These are phyloP conservation scores for Medicago lupulina DNA, from an alignment of 306 rosid genomes.

Conservation along the genomic window DNA sequence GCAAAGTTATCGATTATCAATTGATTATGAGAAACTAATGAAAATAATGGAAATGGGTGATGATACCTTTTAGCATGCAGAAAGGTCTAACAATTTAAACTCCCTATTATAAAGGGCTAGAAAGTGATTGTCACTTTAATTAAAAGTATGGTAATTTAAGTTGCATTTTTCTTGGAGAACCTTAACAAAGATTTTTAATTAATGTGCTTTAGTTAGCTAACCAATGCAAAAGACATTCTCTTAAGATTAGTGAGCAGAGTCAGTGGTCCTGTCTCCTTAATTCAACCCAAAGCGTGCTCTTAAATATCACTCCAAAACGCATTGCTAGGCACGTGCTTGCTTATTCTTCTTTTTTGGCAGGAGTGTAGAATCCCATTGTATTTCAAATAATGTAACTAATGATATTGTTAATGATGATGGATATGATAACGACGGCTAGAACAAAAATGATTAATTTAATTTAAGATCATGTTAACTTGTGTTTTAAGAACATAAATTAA, in stretches of 20 bases:
- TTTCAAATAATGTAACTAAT: constrained; percentile 47
- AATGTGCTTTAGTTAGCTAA: constrained; percentile 46
- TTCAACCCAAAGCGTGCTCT: constrained; percentile 95
- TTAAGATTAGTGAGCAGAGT: constrained; percentile 60
- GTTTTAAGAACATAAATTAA: too few species aligned
- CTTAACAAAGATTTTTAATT: constrained; percentile 16
- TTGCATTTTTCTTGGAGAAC: constrained; percentile 56
- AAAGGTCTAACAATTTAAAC: constrained; percentile 61
- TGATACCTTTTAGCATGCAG: constrained; percentile 39
- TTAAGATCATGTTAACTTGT: too few species aligned
- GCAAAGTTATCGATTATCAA: background rate
- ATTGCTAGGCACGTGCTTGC: constrained; percentile 84
- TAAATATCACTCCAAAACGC: constrained; percentile 67
- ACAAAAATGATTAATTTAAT: constrained; percentile 21
- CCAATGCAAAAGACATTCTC: constrained; percentile 82
- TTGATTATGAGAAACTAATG: constrained; percentile 40
- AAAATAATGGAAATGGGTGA: constrained; percentile 32
- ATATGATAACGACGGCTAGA: constrained; percentile 41
- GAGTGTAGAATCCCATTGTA: constrained; percentile 27
- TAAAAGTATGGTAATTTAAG: constrained; percentile 15
- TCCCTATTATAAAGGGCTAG: constrained; percentile 51
- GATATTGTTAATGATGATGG: constrained; percentile 59
- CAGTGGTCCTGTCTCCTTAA: constrained; percentile 93
- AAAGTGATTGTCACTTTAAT: constrained; percentile 49
- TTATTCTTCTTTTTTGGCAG: constrained; percentile 51